These are phyloP conservation scores for Handroanthus guayacan DNA, from an alignment of 257 asterid genomes.

Conservation along the genomic window DNA sequence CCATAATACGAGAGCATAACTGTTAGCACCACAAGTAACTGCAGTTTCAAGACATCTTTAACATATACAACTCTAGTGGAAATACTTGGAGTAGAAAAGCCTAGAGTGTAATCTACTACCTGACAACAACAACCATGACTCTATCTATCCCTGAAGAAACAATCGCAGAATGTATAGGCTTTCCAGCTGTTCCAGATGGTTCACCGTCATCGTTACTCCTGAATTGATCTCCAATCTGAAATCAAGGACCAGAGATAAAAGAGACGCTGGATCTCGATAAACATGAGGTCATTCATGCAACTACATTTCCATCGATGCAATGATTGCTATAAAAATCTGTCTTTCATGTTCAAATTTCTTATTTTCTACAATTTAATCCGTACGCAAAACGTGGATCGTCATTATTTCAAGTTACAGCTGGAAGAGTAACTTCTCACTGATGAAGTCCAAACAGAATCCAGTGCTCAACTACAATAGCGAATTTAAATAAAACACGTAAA, in stretches of 20 bases:
- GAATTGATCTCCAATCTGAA: slow-evolving; percentile 82
- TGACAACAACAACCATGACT: slow-evolving; percentile 89
- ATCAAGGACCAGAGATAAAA: slow-evolving; percentile 18
- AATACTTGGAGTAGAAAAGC: not conserved
- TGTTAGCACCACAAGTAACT: slow-evolving; percentile 5
- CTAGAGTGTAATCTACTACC: slow-evolving; percentile 45
- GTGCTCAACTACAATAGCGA: slow-evolving; percentile 6
- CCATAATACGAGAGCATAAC: not conserved
- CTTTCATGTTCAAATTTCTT: not conserved
- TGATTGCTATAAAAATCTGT: not conserved
- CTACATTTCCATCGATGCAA: slow-evolving; percentile 3
- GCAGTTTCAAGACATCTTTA: slow-evolving; percentile 12
- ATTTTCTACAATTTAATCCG: slow-evolving; percentile 16
- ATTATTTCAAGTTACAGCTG: not conserved
- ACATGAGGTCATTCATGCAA: slow-evolving; percentile 18
- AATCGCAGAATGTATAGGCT: slow-evolving; percentile 88
- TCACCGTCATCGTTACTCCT: slow-evolving; percentile 96
- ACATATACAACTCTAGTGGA: not conserved
- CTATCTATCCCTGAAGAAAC: slow-evolving; percentile 86
- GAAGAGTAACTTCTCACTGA: not conserved
- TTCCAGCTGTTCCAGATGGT: slow-evolving; percentile 98
- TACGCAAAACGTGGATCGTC: slow-evolving; percentile 10
- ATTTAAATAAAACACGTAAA: not conserved
- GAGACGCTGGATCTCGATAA: not conserved
- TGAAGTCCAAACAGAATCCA: slow-evolving; percentile 22